Evolutionary conservation across 306 rosid genomes (phyloP), one percentile per base, ranked within the genome.

Genomic region (Malus orientalis): DNA sequence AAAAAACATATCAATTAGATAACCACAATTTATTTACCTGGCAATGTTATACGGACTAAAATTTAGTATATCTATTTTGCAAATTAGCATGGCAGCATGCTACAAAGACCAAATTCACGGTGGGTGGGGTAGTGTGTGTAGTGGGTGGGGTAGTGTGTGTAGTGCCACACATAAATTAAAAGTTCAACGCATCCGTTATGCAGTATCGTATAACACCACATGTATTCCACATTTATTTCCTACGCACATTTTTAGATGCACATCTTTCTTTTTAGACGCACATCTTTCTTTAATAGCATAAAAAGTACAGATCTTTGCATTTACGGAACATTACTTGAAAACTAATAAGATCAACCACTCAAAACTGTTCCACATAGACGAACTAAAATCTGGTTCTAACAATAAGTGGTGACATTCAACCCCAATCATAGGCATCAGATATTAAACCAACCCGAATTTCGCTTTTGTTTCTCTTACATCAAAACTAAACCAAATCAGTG

Each of bases 361-460:
- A 49, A n/a, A 19, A 22, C 9, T 19, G 49, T 67, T 67, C 32
- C 9, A 40, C n/a, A 67, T 8, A 54, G 20, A 32, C 27, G 40
- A 25, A 69, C 58, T 49, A 6, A 32, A 30, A 6, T 42, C 49
- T 42, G 55, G 54, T 42, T 42, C 19, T 23, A 40, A 67, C 10
- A 40, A 40, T 22, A 67, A 18, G 53, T 49, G 73, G 71, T 49
- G 73, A 69, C 58, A 72, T 72, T 36, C 53, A 72, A 72, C 54
- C 23, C 36, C 45, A 67, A 67, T 42, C n/a, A 2, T n/a, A 67
- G 19, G 54, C 4, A 11, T 53, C 18, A 14, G 30, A 53, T 16
- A 40, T 19, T 23, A 19, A 70, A 53, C 32, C 27, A 19, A 5
- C 22, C 75, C n/a, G 20, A 6, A 30, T 71, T 13, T 54, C 6